Percentiles rank a stretch among this genome's conserved stretches.
Conservation (phyloP, 1,284 basidiomycete genomes). For the Moniliophthora roreri region DNA sequence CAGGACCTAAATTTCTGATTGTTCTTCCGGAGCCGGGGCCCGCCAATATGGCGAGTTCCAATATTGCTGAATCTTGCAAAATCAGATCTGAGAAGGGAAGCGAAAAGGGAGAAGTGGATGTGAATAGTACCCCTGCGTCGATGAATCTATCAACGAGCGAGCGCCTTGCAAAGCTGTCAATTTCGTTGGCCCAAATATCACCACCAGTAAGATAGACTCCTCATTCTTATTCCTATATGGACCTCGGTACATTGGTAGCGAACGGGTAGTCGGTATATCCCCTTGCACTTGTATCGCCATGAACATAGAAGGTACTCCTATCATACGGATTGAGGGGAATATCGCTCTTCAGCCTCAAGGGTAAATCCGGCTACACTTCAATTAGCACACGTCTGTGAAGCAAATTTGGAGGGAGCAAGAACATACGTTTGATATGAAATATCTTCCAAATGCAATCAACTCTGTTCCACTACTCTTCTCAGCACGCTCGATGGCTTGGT, state of each 20-base stretch:
- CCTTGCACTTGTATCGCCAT: slow-evolving; percentile 17
- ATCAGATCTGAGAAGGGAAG: too few relatives aligned
- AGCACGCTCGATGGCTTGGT: slow-evolving; percentile 30
- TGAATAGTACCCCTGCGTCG: too few relatives aligned
- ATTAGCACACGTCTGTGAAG: not conserved
- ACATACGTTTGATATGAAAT: slow-evolving; percentile 48
- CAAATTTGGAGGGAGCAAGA: not conserved
- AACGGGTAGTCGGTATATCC: slow-evolving; percentile 38
- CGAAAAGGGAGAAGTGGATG: too few relatives aligned
- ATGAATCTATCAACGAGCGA: too few relatives aligned
- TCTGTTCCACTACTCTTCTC: slow-evolving; percentile 28
- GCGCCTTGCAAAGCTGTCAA: too few relatives aligned
- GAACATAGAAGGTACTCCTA: slow-evolving; percentile 25
- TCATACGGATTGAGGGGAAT: slow-evolving; percentile 23
- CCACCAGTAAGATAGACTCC: too few relatives aligned
- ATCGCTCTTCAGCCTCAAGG: slow-evolving; percentile 32
- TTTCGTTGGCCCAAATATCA: too few relatives aligned
- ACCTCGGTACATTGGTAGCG: not conserved
- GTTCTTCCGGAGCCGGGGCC: too few relatives aligned
- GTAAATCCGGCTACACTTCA: slow-evolving; percentile 48
- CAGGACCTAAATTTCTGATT: too few relatives aligned
- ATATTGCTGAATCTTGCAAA: too few relatives aligned
- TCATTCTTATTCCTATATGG: too few relatives aligned
- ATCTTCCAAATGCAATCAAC: slow-evolving; percentile 46
- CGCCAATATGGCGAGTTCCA: too few relatives aligned